Conservation (phyloP, 768 basidiomycete genomes). For the Mycena floridula region DNA sequence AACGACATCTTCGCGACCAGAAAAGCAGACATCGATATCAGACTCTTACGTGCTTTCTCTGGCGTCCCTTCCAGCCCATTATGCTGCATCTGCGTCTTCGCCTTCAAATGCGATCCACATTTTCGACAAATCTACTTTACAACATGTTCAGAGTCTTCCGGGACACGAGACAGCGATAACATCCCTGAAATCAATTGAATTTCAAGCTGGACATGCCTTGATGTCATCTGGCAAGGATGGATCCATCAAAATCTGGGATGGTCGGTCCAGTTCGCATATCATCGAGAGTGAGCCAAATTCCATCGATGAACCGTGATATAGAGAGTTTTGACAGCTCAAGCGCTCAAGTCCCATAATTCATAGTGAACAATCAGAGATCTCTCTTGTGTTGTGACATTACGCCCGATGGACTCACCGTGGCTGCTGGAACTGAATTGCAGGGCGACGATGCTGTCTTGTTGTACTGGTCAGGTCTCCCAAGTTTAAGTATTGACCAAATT, state of each 20-base stretch:
- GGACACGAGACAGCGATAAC: slow-evolving; percentile 60
- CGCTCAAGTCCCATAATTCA: slow-evolving; percentile 13
- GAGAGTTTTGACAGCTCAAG: slow-evolving; percentile 32
- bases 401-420: slow-evolving; percentile 63
- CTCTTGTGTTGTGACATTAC: slow-evolving; percentile 70
- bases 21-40: slow-evolving; percentile 25
- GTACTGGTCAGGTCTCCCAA: slow-evolving; percentile 66
- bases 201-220: slow-evolving; percentile 39
- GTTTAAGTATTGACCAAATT: too few species aligned
- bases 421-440: slow-evolving; percentile 77
- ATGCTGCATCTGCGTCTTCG: slow-evolving; percentile 59
- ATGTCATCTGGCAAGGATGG: slow-evolving; percentile 71
- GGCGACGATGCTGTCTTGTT: slow-evolving; percentile 77
- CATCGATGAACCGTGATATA: slow-evolving; percentile 8
- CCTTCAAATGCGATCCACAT: slow-evolving; percentile 64
- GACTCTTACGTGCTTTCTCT: slow-evolving; percentile 59
- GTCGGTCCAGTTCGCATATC: slow-evolving; percentile 43
- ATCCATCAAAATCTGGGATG: slow-evolving; percentile 70
- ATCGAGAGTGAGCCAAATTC: slow-evolving; percentile 50
- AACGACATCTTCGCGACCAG: slow-evolving; percentile 11
- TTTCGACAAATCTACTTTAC: slow-evolving; percentile 55
- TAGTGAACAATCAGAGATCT: slow-evolving; percentile 42
- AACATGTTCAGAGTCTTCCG: slow-evolving; percentile 35
- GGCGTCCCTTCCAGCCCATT: slow-evolving; percentile 36
- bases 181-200: slow-evolving; percentile 37